Percentiles rank a stretch among this genome's conserved stretches.
Conservation (phyloP, 768 basidiomycete species). For the Suillus paluster region DNA sequence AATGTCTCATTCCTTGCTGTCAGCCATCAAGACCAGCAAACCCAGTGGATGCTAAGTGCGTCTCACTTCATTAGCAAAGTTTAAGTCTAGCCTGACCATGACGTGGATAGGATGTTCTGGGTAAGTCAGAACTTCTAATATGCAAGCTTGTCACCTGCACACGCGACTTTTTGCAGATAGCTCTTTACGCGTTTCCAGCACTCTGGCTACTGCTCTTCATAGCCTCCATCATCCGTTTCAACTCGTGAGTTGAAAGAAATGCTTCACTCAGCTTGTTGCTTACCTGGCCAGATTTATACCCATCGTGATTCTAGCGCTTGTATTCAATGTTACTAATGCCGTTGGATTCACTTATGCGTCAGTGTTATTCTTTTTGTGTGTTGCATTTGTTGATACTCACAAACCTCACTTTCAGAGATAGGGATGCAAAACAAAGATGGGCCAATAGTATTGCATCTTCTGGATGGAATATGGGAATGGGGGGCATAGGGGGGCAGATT, state of each 20-base stretch:
- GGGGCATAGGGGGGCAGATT: slow-evolving; percentile 85
- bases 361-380: slow-evolving; percentile 31
- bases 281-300: slow-evolving; percentile 76
- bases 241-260: slow-evolving; percentile 59
- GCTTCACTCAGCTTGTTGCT: slow-evolving; percentile 11
- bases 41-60: slow-evolving; percentile 84
- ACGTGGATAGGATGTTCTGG: slow-evolving; percentile 83
- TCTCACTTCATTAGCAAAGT: slow-evolving; percentile 12
- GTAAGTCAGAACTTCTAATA: slow-evolving; percentile 44
- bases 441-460: slow-evolving; percentile 74
- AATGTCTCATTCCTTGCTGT: slow-evolving; percentile 1
- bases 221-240: slow-evolving; percentile 88
- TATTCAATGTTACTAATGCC: slow-evolving; percentile 96
- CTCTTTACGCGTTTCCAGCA: slow-evolving; percentile 86
- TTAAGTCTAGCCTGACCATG: slow-evolving; percentile 15
- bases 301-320: slow-evolving; percentile 90
- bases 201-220: slow-evolving; percentile 89
- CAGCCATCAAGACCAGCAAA: slow-evolving; percentile 91
- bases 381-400: slow-evolving; percentile 19
- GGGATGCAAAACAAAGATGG: slow-evolving; percentile 94
- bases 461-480: slow-evolving; percentile 73
- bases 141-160: slow-evolving; percentile 19
- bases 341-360: slow-evolving; percentile 96
- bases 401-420: slow-evolving; percentile 55
- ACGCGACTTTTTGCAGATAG: slow-evolving; percentile 55